Base-by-base conservation (phyloP, 2,329 filamentous ascomycete genomes). In the Hypomyces rosellus region DNA sequence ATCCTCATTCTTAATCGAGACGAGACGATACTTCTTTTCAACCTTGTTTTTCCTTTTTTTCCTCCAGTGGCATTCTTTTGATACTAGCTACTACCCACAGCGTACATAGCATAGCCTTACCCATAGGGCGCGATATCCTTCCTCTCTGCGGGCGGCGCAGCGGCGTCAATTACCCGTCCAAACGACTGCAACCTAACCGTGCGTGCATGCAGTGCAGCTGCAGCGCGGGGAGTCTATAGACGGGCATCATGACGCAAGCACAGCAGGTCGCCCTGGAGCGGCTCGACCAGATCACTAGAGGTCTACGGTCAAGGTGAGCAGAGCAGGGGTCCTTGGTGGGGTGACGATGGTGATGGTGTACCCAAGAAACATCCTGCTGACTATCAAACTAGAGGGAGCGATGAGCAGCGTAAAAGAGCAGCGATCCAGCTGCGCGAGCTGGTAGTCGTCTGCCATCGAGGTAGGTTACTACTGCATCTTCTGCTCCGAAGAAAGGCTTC, bases 361-460 rank as follows among this genome's bases (percentile, higher is more conserved):
- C 14, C 16, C 15, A 45, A 30, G 33, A 11, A 30, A 38, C 15
- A 38, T 25, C 13, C 14, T 36, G 46, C 36, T 41, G 40, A 40
- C 15, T 5, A 18, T 46, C 38, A 15, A 15, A n/a, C 37, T 45
- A 71, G 69, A 20, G 56, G 55, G 16, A 60, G 60, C 53, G 79
- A 82, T 56, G 74, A 81, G 58, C 65, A 72, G 42, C 70, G 76
- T 52, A 76, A 76, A 59, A 71, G 78, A 58, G 73, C 75, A 15
- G 78, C 79, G 36, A 64, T 69, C 41, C 73, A 80, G 63, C 69
- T 83, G 48, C 71, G 75, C 54, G 78, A 82, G 49, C 69, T 82
- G 41, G 78, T 82, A 14, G 69, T 68, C 9, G 65, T 75, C 12
- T 80, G 75, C 56, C 76, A 81, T 56, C 72, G 78, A 74, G 79